Evolutionary conservation across 1,139 yeast species (phyloP), one percentile per base, ranked within the genome.

Genomic region (Hansenula lynferdii): DNA sequence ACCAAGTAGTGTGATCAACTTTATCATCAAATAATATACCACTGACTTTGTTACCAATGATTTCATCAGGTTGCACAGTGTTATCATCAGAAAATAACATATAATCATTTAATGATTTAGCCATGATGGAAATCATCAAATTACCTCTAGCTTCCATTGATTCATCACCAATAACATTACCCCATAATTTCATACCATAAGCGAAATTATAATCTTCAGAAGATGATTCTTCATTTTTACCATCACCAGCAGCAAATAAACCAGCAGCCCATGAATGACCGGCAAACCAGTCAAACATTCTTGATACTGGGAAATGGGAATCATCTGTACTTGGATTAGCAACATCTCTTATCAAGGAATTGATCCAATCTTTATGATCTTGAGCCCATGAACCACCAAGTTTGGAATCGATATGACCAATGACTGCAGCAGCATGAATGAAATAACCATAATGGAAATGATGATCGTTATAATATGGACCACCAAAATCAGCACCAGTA

Each of bases 201-300:
- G 85, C 77, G 53, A 82, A 82, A 62, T 85, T 84, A 64, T 79
- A 80, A 55, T 85, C 94, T 58, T 85, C 95, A 15, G 89, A 80
- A 14, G 85, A 69, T 4, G 89, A 80, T 60, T 85, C 95, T 64
- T 85, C 84, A 54, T 85, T 80, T 53, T 80, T 78, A 42, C 95
- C 94, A 54, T 83, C 94, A 26, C 80, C 83, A 48, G 77, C 64
- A 27, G 71, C 75, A 54, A 76, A 80, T 45, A 85, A 64, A 15
- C 95, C 95, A 42, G 75, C 75, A 8, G 95, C 94, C 89, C 92
- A 85, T 2, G 94, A 82, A 59, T 85, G 95, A 24, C 95, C 95
- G 33, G 72, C 70, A 62, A 64, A 85, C 86, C 85, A 85, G 57
- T 84, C 92, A 60, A 85, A 85, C 71, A 72, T 73, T 56, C 95